Base-by-base conservation (phyloP, 805 yeast genomes). In the Dipodascopsis uninucleata region DNA sequence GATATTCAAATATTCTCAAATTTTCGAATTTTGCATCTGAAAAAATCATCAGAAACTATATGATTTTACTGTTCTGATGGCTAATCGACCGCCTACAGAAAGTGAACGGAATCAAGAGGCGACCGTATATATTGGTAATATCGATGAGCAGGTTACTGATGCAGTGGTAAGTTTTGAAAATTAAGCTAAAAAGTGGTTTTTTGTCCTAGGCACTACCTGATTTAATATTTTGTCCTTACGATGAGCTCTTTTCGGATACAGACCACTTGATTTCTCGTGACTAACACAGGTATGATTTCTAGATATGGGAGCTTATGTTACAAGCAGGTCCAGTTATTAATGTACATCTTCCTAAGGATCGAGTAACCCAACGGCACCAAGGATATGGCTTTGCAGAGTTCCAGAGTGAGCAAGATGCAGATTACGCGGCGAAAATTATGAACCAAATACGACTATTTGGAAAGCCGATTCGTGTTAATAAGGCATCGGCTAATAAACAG, bases 311-410 rank as follows among this genome's bases (percentile, higher is more conserved):
- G 62, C 72, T 93, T 17, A 80, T 88, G 62, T 63, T 85, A 5
- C 97, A 93, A 62, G 81, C 86, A 32, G 88, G 90, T 0, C 95
- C 96, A 0, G 75, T 90, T 2, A 70, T 69, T 31, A 71, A 76
- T 24, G 73, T 93, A 3, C 74, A 81, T 49, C 69, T 93, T 52
- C 97, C 97, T 4, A 81, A 78, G 58, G 96, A 88, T 59, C 74
- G 86, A 50, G 71, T 88, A 3, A 65, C 78, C 23, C 77, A 76
- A 48, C 68, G 75, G 1, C 88, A 84, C 58, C 94, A 83, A 58
- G 97, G 97, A 4, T 90, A 71, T 67, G 97, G 95, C 7, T 90
- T 93, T 65, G 82, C 84, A 1, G 93, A 85, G 60, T 81, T 84
- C 58, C 64, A 68, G 39, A 67, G 71, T 12, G 65, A 67, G 2